Evolutionary conservation across 805 yeast species (phyloP).

Genomic region (Zygosaccharomyces lentus): DNA sequence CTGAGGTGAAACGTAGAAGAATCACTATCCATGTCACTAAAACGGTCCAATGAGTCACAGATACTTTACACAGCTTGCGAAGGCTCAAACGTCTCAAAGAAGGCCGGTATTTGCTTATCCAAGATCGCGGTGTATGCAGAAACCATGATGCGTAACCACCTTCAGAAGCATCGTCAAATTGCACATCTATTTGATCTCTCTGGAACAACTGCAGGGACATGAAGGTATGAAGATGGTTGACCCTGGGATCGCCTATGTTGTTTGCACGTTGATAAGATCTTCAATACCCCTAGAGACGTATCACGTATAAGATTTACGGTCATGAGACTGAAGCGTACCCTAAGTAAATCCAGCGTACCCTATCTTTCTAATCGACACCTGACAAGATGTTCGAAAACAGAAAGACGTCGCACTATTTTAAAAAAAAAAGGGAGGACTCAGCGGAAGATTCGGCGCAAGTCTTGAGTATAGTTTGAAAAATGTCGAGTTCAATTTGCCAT

Average conservation of each 20-base stretch:
- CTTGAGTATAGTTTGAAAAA: too few relatives aligned
- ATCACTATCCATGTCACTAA: constrained; percentile 46
- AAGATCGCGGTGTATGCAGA: background rate
- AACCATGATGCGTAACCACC: background rate
- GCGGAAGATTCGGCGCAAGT: too few relatives aligned
- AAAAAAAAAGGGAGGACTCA: too few relatives aligned
- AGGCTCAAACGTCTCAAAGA: constrained; percentile 4
- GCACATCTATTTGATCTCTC: constrained; percentile 18
- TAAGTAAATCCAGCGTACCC: too few relatives aligned
- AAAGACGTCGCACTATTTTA: too few relatives aligned
- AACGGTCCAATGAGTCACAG: constrained; percentile 53
- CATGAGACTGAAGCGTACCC: too few relatives aligned
- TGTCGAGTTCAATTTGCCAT: too few relatives aligned
- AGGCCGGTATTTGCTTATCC: background rate
- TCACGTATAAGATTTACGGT: too few relatives aligned
- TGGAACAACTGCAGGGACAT: constrained; percentile 25
- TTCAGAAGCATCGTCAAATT: constrained; percentile 9
- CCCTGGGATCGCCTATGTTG: background rate
- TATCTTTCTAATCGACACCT: too few relatives aligned
- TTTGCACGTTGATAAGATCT: background rate
- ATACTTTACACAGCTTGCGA: constrained; percentile 42
- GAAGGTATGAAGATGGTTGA: background rate
- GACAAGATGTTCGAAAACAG: too few relatives aligned
- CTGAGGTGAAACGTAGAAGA: constrained; percentile 49
- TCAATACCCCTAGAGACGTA: background rate